Conservation (phyloP, 345 rosid genomes). For the Populus davidiana region DNA sequence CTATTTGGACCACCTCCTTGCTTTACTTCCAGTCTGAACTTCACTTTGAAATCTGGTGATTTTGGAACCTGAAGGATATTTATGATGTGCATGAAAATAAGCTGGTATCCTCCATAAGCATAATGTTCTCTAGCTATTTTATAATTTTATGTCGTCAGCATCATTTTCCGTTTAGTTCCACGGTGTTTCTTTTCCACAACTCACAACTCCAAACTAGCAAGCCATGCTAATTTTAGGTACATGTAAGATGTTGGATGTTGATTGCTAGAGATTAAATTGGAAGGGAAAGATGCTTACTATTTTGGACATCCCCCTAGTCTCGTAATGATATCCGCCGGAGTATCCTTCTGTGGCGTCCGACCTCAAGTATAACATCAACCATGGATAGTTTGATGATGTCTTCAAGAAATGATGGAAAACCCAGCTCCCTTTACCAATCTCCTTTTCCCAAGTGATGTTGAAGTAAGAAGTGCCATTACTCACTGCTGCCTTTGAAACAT, state of each 20-base stretch:
- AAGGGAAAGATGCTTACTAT: conserved; percentile 16
- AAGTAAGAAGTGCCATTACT: conserved; percentile 42
- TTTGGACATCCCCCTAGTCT: conserved; percentile 80
- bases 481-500: not conserved
- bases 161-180: too few relatives aligned
- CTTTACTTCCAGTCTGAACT: not conserved
- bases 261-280: not conserved
- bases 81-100: not conserved
- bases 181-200: too few relatives aligned
- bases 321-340: conserved; percentile 76
- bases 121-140: too few relatives aligned
- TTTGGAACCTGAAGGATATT: not conserved
- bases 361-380: conserved; percentile 87
- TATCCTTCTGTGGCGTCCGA: conserved; percentile 76
- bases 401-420: conserved; percentile 61
- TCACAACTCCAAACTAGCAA: too few relatives aligned
- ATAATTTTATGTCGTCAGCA: too few relatives aligned
- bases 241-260: too few relatives aligned
- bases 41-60: not conserved
- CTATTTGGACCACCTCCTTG: not conserved
- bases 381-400: conserved; percentile 71
- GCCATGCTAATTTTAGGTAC: too few relatives aligned
- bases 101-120: not conserved
- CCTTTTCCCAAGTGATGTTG: conserved; percentile 72
- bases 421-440: conserved; percentile 70